Conservation (phyloP, 371 early-diverging fungal species). For the Circinella minor region DNA sequence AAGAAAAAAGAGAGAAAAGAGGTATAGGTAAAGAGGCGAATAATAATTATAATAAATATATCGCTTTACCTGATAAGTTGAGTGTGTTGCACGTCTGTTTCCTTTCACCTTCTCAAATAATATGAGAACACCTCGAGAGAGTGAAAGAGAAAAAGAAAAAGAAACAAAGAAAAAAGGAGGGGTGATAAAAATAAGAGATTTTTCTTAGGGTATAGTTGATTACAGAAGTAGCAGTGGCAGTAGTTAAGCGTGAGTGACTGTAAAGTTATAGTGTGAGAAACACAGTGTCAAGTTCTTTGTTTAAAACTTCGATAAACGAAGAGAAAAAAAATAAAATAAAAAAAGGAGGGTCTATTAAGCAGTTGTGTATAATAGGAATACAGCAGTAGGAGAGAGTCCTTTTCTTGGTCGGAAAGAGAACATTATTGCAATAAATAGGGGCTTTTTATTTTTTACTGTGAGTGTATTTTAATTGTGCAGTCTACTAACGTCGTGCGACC, state of each 20-base stretch:
- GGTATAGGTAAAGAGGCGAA: neutral
- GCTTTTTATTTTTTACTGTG: neutral
- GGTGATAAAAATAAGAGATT: too few species aligned
- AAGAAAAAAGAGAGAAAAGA: neutral
- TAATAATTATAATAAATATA: neutral
- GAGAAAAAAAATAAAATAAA: constrained; percentile 17
- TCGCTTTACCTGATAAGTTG: neutral
- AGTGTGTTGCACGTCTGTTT: neutral
- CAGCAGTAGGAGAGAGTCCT: neutral
- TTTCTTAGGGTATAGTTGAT: too few species aligned
- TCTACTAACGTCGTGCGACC: constrained; percentile 3
- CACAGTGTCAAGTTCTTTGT: too few species aligned
- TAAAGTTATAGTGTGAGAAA: too few species aligned
- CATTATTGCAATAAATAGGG: constrained; percentile 1
- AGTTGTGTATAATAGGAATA: too few species aligned
- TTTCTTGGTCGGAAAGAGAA: constrained; percentile 9
- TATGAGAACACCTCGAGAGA: neutral
- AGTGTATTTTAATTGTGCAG: neutral
- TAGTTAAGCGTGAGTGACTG: too few species aligned
- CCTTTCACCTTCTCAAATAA: neutral
- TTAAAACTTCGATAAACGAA: neutral
- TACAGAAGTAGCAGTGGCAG: too few species aligned
- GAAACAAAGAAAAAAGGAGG: neutral
- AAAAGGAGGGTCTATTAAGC: neutral
- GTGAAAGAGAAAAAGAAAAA: neutral